Evolutionary conservation across 2,329 filamentous ascomycete species (phyloP).

Genomic region (Didymella keratinophila): DNA sequence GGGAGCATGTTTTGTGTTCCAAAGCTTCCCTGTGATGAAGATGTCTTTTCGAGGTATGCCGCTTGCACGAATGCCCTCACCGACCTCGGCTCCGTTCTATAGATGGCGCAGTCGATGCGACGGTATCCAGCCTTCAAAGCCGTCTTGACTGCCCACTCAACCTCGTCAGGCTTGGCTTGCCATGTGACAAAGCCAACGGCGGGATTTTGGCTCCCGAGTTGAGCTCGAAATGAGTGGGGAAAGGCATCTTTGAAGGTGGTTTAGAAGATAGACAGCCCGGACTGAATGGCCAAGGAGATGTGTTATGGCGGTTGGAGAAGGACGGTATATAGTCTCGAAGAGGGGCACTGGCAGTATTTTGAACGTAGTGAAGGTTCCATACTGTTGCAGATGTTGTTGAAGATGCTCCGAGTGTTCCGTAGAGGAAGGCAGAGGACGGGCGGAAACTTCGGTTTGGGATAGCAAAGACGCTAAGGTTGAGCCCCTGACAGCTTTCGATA

Average conservation of each 20-base stretch:
- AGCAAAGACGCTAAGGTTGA: too few relatives aligned
- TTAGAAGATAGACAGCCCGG: not conserved
- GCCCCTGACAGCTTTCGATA: too few relatives aligned
- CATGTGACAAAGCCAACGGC: slow-evolving; percentile 79
- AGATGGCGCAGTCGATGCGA: slow-evolving; percentile 78
- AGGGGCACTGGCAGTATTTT: not conserved
- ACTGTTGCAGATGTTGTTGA: not conserved
- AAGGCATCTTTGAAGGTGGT: slow-evolving; percentile 21
- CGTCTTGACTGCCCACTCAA: slow-evolving; percentile 67
- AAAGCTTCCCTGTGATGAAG: slow-evolving; percentile 80
- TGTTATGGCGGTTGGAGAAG: not conserved
- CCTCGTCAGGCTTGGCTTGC: slow-evolving; percentile 72
- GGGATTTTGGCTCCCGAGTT: slow-evolving; percentile 78
- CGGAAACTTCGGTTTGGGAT: slow-evolving; percentile 4
- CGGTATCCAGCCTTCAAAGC: slow-evolving; percentile 73
- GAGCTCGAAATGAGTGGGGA: slow-evolving; percentile 56
- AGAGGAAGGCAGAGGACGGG: not conserved
- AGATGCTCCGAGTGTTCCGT: not conserved
- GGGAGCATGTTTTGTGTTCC: slow-evolving; percentile 78
- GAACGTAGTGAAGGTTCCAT: not conserved
- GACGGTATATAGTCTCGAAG: not conserved
- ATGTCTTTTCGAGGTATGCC: slow-evolving; percentile 70
- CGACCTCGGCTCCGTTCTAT: slow-evolving; percentile 78
- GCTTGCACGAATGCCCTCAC: slow-evolving; percentile 70
- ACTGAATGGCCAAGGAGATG: not conserved